Percentiles rank a stretch among this genome's conserved stretches.
phyloP scores from a whole-genome alignment of 2,329 filamentous ascomycete genomes.

The Colletotrichum higginsianum region DNA sequence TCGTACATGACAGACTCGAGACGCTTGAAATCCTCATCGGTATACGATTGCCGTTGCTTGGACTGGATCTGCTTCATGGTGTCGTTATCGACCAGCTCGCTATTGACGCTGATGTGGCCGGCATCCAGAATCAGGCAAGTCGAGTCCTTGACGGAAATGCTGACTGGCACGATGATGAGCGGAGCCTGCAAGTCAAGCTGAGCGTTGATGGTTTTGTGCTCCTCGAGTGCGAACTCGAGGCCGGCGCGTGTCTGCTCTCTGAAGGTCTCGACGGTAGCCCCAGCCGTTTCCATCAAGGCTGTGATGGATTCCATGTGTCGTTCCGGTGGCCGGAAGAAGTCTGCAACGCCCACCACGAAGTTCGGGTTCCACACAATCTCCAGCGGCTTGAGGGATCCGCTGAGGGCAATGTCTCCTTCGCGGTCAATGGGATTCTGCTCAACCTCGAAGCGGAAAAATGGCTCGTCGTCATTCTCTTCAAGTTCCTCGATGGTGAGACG shows the following conservation, averaged over 20 bases:
- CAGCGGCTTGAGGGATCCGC: constrained; percentile 92
- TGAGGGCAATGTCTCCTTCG: constrained; percentile 91
- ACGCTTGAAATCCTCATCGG: constrained; percentile 87
- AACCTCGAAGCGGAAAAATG: constrained; percentile 92
- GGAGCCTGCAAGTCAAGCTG: constrained; percentile 96
- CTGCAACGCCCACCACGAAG: constrained; percentile 90
- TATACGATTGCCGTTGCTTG: constrained; percentile 90
- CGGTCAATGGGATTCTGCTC: constrained; percentile 96
- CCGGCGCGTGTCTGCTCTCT: constrained; percentile 96
- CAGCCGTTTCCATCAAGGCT: constrained; percentile 94
- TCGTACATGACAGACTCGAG: constrained; percentile 98
- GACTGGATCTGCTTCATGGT: constrained; percentile 91
- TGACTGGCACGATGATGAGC: constrained; percentile 95
- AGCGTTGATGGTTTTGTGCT: constrained; percentile 98
- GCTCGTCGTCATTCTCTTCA: constrained; percentile 71
- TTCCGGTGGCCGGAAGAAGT: constrained; percentile 97
- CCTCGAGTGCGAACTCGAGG: constrained; percentile 94
- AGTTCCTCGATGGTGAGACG: constrained; percentile 69
- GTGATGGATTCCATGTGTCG: constrained; percentile 98
- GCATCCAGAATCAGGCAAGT: constrained; percentile 96
- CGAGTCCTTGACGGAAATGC: constrained; percentile 83
- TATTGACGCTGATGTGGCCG: constrained; percentile 94
- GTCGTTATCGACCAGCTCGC: constrained; percentile 92
- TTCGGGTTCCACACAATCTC: constrained; percentile 98
- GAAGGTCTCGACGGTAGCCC: constrained; percentile 94